Percentiles rank a stretch among this genome's conserved stretches.
These are phyloP conservation scores for Aureobasidium sp. DNA, from an alignment of 2,329 filamentous ascomycete genomes.

Conservation along the genomic window DNA sequence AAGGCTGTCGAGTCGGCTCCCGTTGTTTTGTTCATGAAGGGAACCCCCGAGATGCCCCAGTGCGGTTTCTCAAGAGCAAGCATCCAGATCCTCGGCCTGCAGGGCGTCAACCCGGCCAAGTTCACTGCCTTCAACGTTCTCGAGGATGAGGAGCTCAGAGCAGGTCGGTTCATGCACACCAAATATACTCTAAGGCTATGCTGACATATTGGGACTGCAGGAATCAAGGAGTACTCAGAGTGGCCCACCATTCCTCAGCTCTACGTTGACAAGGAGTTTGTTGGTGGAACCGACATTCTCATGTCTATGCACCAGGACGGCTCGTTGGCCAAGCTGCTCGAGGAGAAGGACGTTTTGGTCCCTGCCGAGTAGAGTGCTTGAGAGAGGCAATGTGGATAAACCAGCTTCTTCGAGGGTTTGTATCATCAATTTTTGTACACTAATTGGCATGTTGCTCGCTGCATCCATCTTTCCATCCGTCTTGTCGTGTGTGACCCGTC, in stretches of 20 bases:
- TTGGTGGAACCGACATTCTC: slow-evolving; percentile 95
- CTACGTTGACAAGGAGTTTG: slow-evolving; percentile 90
- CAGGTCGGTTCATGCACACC: slow-evolving; percentile 45
- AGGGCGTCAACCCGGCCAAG: slow-evolving; percentile 85
- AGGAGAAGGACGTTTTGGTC: slow-evolving; percentile 82
- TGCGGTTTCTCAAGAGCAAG: slow-evolving; percentile 93
- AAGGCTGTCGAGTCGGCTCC: slow-evolving; percentile 79
- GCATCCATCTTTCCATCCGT: background rate
- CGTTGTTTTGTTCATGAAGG: slow-evolving; percentile 99
- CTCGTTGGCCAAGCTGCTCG: slow-evolving; percentile 80
- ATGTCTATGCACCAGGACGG: slow-evolving; percentile 97
- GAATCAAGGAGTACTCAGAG: slow-evolving; percentile 98
- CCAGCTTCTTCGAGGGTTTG: background rate
- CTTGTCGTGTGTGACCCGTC: background rate
- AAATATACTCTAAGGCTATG: background rate
- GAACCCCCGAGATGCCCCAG: slow-evolving; percentile 88
- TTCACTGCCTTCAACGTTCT: slow-evolving; percentile 98
- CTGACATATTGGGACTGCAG: slow-evolving; percentile 35
- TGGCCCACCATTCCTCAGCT: slow-evolving; percentile 98
- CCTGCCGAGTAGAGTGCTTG: slow-evolving; percentile 39
- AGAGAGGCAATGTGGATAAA: background rate
- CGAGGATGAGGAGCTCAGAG: slow-evolving; percentile 77
- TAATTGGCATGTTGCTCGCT: background rate
- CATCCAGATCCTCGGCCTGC: slow-evolving; percentile 89
- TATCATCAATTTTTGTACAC: slow-evolving; percentile 4